phyloP scores from a whole-genome alignment of 2,329 filamentous ascomycete genomes.

The Monilinia aucupariae region DNA sequence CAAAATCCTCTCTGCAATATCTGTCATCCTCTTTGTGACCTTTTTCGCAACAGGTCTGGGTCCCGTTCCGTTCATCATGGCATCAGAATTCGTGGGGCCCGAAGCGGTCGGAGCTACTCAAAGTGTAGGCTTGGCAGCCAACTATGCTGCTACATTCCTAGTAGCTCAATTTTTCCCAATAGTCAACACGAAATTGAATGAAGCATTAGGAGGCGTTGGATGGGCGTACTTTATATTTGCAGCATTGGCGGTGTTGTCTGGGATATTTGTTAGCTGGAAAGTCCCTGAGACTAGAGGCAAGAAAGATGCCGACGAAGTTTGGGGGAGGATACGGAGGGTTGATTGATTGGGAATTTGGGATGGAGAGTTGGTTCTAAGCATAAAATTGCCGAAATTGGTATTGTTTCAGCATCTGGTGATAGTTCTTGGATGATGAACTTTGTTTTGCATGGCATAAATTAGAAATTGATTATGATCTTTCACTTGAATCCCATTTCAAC shows the following conservation, averaged over 20 bases:
- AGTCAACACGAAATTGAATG: constrained; percentile 67
- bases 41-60: constrained; percentile 89
- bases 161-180: constrained; percentile 95
- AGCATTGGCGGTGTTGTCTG: constrained; percentile 62
- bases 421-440: neutral
- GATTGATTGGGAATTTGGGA: no score
- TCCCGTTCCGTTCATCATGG: constrained; percentile 89
- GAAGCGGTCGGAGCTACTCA: constrained; percentile 90
- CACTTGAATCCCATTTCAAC: neutral
- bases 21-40: constrained; percentile 79
- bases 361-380: neutral
- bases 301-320: constrained; percentile 81
- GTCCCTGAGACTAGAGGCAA: constrained; percentile 90
- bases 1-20: constrained; percentile 71
- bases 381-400: neutral
- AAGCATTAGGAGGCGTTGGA: constrained; percentile 59
- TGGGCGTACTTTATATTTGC: constrained; percentile 93
- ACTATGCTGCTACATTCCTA: constrained; percentile 85
- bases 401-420: neutral
- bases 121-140: constrained; percentile 78
- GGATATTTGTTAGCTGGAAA: constrained; percentile 62
- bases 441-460: neutral
- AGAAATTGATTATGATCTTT: neutral
- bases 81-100: constrained; percentile 82
- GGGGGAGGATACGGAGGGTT: constrained; percentile 57